These are phyloP conservation scores for Trichomonas vaginalis DNA, from an alignment of 208 protist species.

Conservation along the genomic window DNA sequence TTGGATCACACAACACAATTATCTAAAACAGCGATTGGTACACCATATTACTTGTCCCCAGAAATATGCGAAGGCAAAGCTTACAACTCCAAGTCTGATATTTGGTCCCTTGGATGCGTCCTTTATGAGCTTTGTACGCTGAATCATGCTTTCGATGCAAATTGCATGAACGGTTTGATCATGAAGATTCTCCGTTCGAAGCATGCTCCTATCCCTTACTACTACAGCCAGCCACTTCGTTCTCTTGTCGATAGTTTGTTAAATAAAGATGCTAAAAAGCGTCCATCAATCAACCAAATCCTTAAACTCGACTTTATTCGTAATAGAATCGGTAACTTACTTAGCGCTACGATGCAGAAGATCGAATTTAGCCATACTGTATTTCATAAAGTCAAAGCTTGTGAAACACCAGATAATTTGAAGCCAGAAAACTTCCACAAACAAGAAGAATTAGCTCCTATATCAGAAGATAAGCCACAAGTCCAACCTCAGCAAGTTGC, in stretches of 20 bases:
- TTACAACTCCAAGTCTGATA: neutral
- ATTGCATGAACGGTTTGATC: neutral
- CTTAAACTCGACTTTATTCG: neutral
- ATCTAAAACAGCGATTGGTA: slow-evolving; percentile 2
- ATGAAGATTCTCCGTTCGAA: slow-evolving; percentile 9
- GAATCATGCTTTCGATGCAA: neutral
- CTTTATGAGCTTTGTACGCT: neutral
- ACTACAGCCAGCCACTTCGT: neutral
- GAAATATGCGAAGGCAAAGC: slow-evolving; percentile 26
- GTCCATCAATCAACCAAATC: slow-evolving; percentile 2
- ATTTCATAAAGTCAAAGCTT: neutral
- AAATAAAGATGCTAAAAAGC: neutral
- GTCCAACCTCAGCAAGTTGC: neutral
- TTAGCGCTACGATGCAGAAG: neutral
- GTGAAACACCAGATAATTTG: neutral
- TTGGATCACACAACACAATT: neutral
- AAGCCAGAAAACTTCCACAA: neutral
- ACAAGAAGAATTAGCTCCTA: neutral
- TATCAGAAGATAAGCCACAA: neutral
- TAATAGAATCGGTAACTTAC: neutral
- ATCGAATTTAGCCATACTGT: neutral
- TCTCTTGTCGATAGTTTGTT: neutral
- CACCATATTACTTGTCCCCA: slow-evolving; percentile 22
- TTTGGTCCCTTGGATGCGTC: neutral
- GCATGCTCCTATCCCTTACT: neutral